These are phyloP conservation scores for Trypanosoma cruzi DNA, from an alignment of 208 protist species.

Conservation along the genomic window DNA sequence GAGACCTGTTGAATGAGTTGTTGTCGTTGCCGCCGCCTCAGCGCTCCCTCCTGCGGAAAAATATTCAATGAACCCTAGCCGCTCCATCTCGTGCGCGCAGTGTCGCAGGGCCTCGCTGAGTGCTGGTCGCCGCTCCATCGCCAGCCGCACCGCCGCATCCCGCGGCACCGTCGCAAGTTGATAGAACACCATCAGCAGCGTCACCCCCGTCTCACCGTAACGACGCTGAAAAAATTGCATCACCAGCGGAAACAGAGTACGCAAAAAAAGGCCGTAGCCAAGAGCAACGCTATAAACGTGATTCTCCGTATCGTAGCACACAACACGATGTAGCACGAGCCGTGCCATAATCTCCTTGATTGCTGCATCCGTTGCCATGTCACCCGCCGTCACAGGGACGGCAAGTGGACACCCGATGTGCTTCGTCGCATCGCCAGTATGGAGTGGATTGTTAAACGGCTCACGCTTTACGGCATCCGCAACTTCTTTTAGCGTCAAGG, in stretches of 20 bases:
- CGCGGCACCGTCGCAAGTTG: slow-evolving; percentile 59
- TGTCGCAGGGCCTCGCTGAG: slow-evolving; percentile 37
- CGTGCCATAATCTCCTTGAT: slow-evolving; percentile 75
- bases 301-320: slow-evolving; percentile 30
- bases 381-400: slow-evolving; percentile 10
- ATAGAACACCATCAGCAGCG: slow-evolving; percentile 49
- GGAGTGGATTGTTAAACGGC: slow-evolving; percentile 27
- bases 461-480: slow-evolving; percentile 28
- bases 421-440: slow-evolving; percentile 2
- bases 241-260: slow-evolving; percentile 60
- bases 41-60: slow-evolving; percentile 8
- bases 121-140: slow-evolving; percentile 41
- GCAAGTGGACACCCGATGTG: slow-evolving; percentile 17
- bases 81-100: slow-evolving; percentile 46
- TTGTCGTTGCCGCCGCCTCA: neutral
- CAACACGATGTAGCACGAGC: slow-evolving; percentile 74
- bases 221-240: slow-evolving; percentile 44
- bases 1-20: slow-evolving; percentile 9
- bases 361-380: slow-evolving; percentile 44
- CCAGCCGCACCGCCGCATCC: slow-evolving; percentile 41
- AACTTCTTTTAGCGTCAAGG: slow-evolving; percentile 36
- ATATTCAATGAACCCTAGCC: slow-evolving; percentile 53
- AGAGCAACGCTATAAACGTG: slow-evolving; percentile 53
- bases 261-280: slow-evolving; percentile 63
- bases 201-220: slow-evolving; percentile 63